These are phyloP conservation scores for Entomortierella parvispora DNA, from an alignment of 192 early-diverging fungal species.

Conservation along the genomic window DNA sequence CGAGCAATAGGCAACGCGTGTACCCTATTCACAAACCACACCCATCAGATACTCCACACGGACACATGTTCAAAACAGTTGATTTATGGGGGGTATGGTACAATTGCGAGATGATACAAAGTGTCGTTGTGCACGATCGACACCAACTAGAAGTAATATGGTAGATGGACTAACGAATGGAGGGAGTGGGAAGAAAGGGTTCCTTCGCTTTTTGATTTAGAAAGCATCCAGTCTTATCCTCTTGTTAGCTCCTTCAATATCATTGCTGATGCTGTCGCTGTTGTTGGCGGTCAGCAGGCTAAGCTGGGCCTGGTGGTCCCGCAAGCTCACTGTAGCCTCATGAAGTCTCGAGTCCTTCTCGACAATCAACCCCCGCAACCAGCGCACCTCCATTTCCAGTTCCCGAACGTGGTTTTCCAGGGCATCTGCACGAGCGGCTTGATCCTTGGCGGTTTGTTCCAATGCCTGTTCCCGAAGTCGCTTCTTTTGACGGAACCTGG, in stretches of 20 bases:
- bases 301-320: not conserved
- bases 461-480: conserved; percentile 91
- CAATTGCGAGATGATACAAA: too few species aligned
- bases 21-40: too few species aligned
- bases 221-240: not conserved
- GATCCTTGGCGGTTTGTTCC: conserved; percentile 81
- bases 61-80: too few species aligned
- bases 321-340: conserved; percentile 30
- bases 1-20: too few species aligned
- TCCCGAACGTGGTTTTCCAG: conserved; percentile 84
- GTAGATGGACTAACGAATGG: too few species aligned
- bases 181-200: not conserved
- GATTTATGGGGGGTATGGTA: too few species aligned
- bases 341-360: conserved; percentile 72
- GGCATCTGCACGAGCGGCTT: conserved; percentile 73
- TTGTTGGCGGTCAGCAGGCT: not conserved
- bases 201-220: not conserved
- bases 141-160: too few species aligned
- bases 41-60: too few species aligned
- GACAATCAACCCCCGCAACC: conserved; percentile 86
- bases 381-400: conserved; percentile 91
- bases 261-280: too few species aligned
- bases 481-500: conserved; percentile 95
- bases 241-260: conserved; percentile 12
- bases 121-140: too few species aligned